Percentiles rank a stretch among this genome's conserved stretches.
Evolutionary conservation across 2,329 filamentous ascomycete species (phyloP).

Genomic region (Podosphaera xanthii): DNA sequence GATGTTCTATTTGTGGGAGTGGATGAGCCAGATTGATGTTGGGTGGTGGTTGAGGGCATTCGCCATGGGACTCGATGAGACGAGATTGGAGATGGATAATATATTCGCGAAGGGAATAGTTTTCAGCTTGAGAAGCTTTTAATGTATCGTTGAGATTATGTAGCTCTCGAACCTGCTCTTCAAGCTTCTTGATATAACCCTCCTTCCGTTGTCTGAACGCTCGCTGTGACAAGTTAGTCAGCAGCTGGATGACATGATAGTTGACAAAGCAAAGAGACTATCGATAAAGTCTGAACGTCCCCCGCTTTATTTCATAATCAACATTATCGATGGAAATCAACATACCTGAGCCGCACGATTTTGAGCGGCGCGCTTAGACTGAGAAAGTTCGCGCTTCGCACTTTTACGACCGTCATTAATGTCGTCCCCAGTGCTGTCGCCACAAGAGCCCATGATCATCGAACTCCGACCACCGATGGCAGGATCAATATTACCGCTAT

Average conservation of each 20-base stretch:
- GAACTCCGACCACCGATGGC: conserved; percentile 14
- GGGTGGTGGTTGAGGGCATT: conserved; percentile 62
- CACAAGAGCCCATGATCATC: conserved; percentile 15
- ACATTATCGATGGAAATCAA: conserved; percentile 1
- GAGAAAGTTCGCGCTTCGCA: conserved; percentile 70
- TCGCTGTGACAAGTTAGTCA: conserved; percentile 32
- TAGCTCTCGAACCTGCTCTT: conserved; percentile 74
- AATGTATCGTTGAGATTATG: conserved; percentile 51
- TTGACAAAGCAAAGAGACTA: conserved; percentile 16
- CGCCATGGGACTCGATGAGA: conserved; percentile 60
- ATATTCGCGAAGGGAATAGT: conserved; percentile 79
- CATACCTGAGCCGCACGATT: conserved; percentile 90
- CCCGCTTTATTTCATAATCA: conserved; percentile 1
- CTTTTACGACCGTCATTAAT: conserved; percentile 40
- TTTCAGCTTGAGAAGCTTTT: conserved; percentile 68
- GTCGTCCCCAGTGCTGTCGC: conserved; percentile 15
- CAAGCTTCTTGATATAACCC: conserved; percentile 91
- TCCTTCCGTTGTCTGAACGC: conserved; percentile 96
- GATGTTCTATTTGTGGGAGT: conserved; percentile 7
- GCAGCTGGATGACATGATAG: conserved; percentile 16
- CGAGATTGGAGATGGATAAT: conserved; percentile 75
- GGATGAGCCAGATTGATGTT: conserved; percentile 49
- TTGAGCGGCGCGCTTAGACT: conserved; percentile 87
- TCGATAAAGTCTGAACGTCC: conserved; percentile 7
- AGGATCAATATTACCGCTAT: conserved; percentile 17